Evolutionary conservation across 1,139 yeast species (phyloP).

Genomic region (Diutina scorzettiae): DNA sequence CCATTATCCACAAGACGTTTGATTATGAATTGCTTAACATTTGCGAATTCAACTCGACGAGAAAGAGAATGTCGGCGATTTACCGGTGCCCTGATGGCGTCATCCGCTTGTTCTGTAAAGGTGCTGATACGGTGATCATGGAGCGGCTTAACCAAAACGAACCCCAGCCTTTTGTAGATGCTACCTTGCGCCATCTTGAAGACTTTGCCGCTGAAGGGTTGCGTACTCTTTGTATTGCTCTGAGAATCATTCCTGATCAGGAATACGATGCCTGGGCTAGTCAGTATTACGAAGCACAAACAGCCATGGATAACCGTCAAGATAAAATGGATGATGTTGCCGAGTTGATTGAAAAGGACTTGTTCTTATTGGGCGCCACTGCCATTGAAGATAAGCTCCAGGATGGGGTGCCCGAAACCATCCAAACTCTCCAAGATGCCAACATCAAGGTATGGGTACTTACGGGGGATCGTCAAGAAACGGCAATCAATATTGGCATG

Average conservation of each 20-base stretch:
- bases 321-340: conserved; percentile 59
- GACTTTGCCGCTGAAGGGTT: conserved; percentile 96
- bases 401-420: conserved; percentile 97
- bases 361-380: conserved; percentile 86
- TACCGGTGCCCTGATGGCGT: conserved; percentile 91
- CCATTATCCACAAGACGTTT: conserved; percentile 32
- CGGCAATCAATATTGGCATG: conserved; percentile 99
- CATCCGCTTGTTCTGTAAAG: conserved; percentile 83
- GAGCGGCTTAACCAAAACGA: conserved; percentile 62
- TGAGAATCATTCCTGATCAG: conserved; percentile 64
- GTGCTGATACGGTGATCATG: conserved; percentile 93
- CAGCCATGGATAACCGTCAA: conserved; percentile 64
- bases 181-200: conserved; percentile 81
- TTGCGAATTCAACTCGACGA: conserved; percentile 93
- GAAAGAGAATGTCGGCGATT: conserved; percentile 96
- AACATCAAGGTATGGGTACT: conserved; percentile 96
- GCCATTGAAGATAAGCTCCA: conserved; percentile 97
- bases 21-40: conserved; percentile 73
- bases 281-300: conserved; percentile 65
- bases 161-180: conserved; percentile 64
- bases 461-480: conserved; percentile 97
- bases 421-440: conserved; percentile 87
- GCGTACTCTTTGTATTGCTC: conserved; percentile 88
- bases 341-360: conserved; percentile 69
- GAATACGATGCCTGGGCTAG: conserved; percentile 64